Evolutionary conservation across 1,139 yeast genomes (phyloP).

Genomic region (Diutina catenulata): DNA sequence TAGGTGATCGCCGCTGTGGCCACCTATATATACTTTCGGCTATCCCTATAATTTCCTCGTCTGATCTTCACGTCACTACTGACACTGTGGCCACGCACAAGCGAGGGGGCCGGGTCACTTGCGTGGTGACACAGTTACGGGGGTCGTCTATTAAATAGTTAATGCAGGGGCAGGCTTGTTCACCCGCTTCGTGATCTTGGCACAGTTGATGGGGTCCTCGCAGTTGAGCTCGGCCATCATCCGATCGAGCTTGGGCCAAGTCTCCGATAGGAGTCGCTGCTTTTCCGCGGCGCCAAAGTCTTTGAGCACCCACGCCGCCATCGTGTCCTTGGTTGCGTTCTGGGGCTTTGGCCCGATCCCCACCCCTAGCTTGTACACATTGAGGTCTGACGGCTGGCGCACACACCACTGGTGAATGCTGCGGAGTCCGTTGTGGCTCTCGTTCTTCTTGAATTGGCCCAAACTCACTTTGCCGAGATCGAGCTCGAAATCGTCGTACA

Average conservation of each 20-base stretch:
- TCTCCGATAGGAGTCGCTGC: neutral
- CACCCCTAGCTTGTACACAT: slow-evolving; percentile 20
- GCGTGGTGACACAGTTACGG: too few relatives aligned
- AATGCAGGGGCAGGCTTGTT: too few relatives aligned
- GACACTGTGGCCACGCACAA: too few relatives aligned
- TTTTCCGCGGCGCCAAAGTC: slow-evolving; percentile 9
- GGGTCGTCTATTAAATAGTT: too few relatives aligned
- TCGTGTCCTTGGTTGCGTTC: slow-evolving; percentile 20
- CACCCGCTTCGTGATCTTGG: neutral
- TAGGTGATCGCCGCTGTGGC: too few relatives aligned
- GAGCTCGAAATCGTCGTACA: slow-evolving; percentile 32
- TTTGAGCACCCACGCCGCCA: slow-evolving; percentile 32
- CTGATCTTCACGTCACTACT: too few relatives aligned
- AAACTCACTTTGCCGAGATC: slow-evolving; percentile 20
- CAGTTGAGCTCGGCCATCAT: neutral
- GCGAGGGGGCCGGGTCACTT: too few relatives aligned
- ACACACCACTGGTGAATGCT: slow-evolving; percentile 12
- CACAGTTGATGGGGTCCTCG: neutral
- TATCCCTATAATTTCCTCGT: too few relatives aligned
- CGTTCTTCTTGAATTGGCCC: slow-evolving; percentile 20
- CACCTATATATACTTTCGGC: too few relatives aligned
- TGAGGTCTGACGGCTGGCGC: slow-evolving; percentile 6
- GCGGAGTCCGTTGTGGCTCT: slow-evolving; percentile 31
- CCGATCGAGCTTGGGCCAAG: slow-evolving; percentile 2
- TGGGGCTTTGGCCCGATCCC: slow-evolving; percentile 37